A percentile compares a stretch with the other conserved stretches of the same genome.
These are phyloP conservation scores for Triticum dicoccoides DNA, from an alignment of 176 grass and related monocot species.

Conservation along the genomic window DNA sequence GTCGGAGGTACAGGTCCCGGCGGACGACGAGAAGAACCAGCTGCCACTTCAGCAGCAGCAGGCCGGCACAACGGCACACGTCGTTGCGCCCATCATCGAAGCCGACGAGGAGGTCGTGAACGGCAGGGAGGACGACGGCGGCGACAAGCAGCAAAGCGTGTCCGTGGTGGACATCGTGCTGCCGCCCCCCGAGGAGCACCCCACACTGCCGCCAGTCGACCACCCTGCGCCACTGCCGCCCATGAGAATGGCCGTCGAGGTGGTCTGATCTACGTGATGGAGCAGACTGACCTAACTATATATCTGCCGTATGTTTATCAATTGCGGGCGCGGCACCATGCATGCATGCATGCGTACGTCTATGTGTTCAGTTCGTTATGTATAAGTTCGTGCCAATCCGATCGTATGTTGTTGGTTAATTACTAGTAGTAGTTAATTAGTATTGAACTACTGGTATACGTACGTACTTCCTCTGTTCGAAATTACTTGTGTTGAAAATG, in stretches of 20 bases:
- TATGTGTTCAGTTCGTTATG: background rate
- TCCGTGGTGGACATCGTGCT: constrained; percentile 33
- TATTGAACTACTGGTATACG: background rate
- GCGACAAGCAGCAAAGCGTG: background rate
- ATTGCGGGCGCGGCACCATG: background rate
- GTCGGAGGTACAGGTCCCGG: constrained; percentile 35
- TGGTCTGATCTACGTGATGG: constrained; percentile 18
- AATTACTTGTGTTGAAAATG: too few species aligned
- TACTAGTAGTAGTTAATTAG: background rate
- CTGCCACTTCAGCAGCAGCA: constrained; percentile 21
- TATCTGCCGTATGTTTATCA: background rate
- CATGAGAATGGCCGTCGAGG: constrained; percentile 27
- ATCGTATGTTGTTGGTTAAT: background rate
- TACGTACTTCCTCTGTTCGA: background rate
- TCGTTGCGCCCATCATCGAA: background rate
- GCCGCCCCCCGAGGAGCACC: background rate
- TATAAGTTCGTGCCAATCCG: background rate
- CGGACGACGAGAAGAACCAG: constrained; percentile 12
- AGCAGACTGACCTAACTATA: constrained; percentile 14
- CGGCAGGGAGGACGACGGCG: background rate
- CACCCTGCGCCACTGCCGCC: background rate
- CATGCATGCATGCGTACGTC: background rate
- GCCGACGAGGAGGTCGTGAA: background rate
- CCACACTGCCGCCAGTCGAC: background rate
- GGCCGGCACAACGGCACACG: background rate